Base-by-base conservation (phyloP, 352 stramenopile species). In the Thraustotheca clavata region DNA sequence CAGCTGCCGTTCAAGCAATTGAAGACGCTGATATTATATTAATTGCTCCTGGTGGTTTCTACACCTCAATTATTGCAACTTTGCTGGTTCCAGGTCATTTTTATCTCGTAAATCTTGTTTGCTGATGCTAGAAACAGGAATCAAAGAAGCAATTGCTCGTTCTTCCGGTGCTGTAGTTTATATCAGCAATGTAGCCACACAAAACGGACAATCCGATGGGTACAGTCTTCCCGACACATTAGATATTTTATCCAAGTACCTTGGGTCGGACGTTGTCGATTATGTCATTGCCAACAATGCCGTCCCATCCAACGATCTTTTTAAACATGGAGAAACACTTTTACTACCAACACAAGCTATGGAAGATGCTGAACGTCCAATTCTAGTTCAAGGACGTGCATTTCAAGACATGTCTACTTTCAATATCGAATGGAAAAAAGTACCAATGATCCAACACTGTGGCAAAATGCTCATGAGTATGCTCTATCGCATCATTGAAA, bases 211-310 rank as follows among this genome's bases (percentile, higher is more conserved):
- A 49, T 91, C 84, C 0, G 84, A 94, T 54, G 82, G 76, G 7
- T 89, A 88, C 68, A 88, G 80, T 18, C 70, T 94, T 2, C 66
- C 70, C 3, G 77, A 88, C 59, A 91, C 82, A 24, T 67, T 94
- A 3, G 73, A 86, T 0, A 72, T 84, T 31, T 67, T 94, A 59
- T 73, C 72, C 38, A 68, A 70, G 48, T 94, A 94, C 68, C 63
- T 94, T 1, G 84, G 84, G 14, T 73, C 74, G 4, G 79, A 88
- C 65, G 75, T 76, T 12, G 83, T 94, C 52, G 84, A 94, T 70
- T 94, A 94, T 39, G 74, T 94, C 39, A 89, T 94, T 62, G 84
- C 84, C 0, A 94, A 94, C 67, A 90, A 91, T 60, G 77, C 77
- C 0, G 57, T 76, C 0, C 82, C 82, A 33, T 70, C 77, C 35